Evolutionary conservation across 345 rosid genomes (phyloP), one percentile per base, ranked within the genome.

Genomic region (Microcos paniculata): DNA sequence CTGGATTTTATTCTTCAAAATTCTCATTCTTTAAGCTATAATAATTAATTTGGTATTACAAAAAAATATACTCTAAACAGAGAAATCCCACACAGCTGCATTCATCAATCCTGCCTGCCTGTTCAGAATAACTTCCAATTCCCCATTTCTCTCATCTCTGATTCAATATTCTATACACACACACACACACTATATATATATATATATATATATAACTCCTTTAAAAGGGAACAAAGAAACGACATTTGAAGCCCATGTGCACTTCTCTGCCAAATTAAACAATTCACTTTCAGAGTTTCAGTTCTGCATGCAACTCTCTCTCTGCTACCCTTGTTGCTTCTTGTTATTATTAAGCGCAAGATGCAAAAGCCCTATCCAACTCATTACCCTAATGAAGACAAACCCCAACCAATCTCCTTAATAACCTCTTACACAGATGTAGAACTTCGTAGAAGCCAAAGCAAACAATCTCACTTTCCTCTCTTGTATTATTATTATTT

Each of bases 171-270:
- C 82, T 35, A 40, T 65, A 74, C n/a, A n/a, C n/a, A n/a, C n/a
- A n/a, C n/a, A n/a, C n/a, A n/a, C n/a, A n/a, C n/a, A n/a, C n/a
- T n/a, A n/a, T n/a, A n/a, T n/a, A n/a, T n/a, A n/a, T n/a, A n/a
- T n/a, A n/a, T n/a, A n/a, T n/a, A n/a, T n/a, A n/a, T n/a, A n/a
- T n/a, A 35, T 4, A 35, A 76, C 77, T 72, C 45, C 52, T 45
- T 80, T 9, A 62, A 55, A 63, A 59, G 75, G 62, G 57, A 78
- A 73, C 53, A 76, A 55, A 68, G 78, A 88, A 76, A 79, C 82
- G 89, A 84, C 86, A 82, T 78, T 46, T 59, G 46, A 69, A 61
- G 74, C 83, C 92, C 92, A 89, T 87, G 90, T 89, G 92, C 88
- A 61, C 33, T 72, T 72, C 74, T 71, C 87, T 82, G 80, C 72